Evolutionary conservation across 352 stramenopile species (phyloP), one percentile per base, ranked within the genome.

Genomic region (Blastocystis sp.): DNA sequence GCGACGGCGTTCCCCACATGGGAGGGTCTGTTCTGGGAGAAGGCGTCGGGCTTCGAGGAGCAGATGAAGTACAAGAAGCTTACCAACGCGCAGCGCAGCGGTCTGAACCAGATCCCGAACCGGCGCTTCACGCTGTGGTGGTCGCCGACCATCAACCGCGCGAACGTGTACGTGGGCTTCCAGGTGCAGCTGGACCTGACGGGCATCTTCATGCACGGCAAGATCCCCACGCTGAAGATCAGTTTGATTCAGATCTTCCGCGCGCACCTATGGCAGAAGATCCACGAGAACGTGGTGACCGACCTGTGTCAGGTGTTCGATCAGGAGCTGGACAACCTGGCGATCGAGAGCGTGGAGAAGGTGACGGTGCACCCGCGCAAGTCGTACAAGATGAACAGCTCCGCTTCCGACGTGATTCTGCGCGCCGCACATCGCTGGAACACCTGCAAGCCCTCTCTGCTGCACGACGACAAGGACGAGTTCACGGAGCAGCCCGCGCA

Each of bases 371-470:
- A 99, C 90, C 97, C 97, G 60, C 92, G 97, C 66, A 99, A 99
- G 91, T 98, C 94, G 48, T 99, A 99, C 93, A 99, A 99, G 92
- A 99, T 99, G 97, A 99, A 99, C 92, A 98, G 94, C 82, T 98
- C 96, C 64, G 98, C 96, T 90, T 97, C 97, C 34, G 97, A 99
- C 92, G 93, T 99, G 76, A 92, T 99, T 62, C 92, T 99, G 9
- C 98, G 99, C 88, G 96, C 96, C 9, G 94, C 96, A 14, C 98
- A 99, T 92, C 99, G 99, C 92, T 99, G 97, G 97, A 91, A 92
- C 28, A 92, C 96, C 9, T 95, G 93, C 56, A 95, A 96, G 88
- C 93, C 94, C 5, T 94, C 91, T 78, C 91, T 97, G 61, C 90
- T 97, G n/a, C 93, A 97, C 89, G 94, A 97, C 87, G 95, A 92